Conservation (phyloP, 441 rosid species). For the Populus hybrid region DNA sequence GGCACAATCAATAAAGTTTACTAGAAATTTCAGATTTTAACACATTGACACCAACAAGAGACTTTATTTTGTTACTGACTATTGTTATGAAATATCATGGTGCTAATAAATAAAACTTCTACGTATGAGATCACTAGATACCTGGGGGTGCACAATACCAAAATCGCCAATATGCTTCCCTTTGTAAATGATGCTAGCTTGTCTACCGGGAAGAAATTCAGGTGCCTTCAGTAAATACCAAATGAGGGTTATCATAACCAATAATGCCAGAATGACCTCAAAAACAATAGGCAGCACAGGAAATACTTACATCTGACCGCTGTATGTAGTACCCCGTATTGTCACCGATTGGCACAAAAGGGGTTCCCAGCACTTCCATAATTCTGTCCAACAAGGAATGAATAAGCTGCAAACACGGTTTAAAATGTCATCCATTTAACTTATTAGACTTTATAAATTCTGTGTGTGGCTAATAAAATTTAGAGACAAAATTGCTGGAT, state of each 20-base stretch:
- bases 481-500: not conserved
- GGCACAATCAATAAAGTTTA: not conserved
- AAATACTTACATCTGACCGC: slow-evolving; percentile 59
- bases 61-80: not conserved
- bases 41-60: not conserved
- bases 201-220: slow-evolving; percentile 81
- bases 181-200: slow-evolving; percentile 75
- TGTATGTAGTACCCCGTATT: slow-evolving; percentile 59
- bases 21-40: not conserved
- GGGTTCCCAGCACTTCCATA: slow-evolving; percentile 82
- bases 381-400: slow-evolving; percentile 89
- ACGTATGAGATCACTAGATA: slow-evolving; percentile 12
- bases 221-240: slow-evolving; percentile 53
- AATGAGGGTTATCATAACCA: not conserved
- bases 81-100: not conserved
- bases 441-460: not conserved
- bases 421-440: not conserved
- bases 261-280: not conserved
- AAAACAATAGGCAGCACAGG: not conserved
- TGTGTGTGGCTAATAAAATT: no score
- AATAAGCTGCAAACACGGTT: slow-evolving; percentile 57
- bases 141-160: slow-evolving; percentile 97
- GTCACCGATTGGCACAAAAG: slow-evolving; percentile 53
- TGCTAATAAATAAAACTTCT: not conserved
- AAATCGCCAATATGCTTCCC: slow-evolving; percentile 75